Evolutionary conservation across 2,329 filamentous ascomycete species (phyloP), one percentile per base, ranked within the genome.

Genomic region (Botryotinia narcissicola): DNA sequence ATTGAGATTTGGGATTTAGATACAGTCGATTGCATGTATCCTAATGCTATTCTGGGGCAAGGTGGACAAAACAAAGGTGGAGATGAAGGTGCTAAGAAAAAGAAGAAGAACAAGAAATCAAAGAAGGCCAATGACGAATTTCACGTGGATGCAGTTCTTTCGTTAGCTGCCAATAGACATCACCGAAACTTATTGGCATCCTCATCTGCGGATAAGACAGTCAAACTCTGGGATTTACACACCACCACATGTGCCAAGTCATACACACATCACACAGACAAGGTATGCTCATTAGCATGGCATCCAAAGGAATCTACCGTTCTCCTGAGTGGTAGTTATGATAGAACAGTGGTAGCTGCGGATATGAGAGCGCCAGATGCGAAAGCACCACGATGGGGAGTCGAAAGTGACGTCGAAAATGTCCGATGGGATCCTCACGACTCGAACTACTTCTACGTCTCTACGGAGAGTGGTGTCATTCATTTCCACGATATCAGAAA

Each of bases 1-100:
- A 99, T 99, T 78, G 96, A 99, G 85, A 91, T 99, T 71, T 99
- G 96, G 96, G 95, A 99, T 81, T 86, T 99, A 71, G 96, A 99
- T 82, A 92, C 94, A 12, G 90, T 99, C 70, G 96, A 99, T 84
- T 93, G 92, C 89, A 97, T 99, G 93, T 99, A 98, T 81, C 96
- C 96, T 35, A 97, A 97, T 81, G 95, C 95, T 16, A 97, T 99
- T 76, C 89, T 99, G 8, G 96, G 96, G 16, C 92, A 95, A 80
- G 90, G 88, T 72, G 86, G 79, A 32, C 75, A 80, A 40, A 84
- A 85, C 60, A 83, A 86, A 29, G 78, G 85, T 54, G 86, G 85
- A 63, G 80, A 83, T 2, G 85, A 87, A 63, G 84, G 85, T 25
- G 86, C 87, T 40, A 85, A 86, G 74, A 83, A 86, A 76, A 95